Percentiles rank a stretch among this genome's conserved stretches.
These are phyloP conservation scores for Metarhizium humberi DNA, from an alignment of 2,329 filamentous ascomycete species.

Conservation along the genomic window DNA sequence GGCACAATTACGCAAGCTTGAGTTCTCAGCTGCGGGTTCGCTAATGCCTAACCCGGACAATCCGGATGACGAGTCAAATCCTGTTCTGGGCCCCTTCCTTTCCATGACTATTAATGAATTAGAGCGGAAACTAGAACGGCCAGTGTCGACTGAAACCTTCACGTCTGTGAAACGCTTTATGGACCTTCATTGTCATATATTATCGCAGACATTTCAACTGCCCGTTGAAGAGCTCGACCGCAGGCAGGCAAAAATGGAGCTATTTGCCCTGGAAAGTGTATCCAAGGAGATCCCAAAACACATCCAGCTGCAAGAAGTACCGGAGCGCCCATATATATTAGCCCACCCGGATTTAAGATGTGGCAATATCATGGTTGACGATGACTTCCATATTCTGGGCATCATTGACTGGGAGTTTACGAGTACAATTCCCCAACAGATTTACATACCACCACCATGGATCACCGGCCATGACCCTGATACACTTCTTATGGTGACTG, in stretches of 20 bases:
- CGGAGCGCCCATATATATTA: slow-evolving; percentile 7
- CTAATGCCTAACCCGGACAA: too few relatives aligned
- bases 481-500: background rate
- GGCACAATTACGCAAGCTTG: too few relatives aligned
- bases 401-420: slow-evolving; percentile 6
- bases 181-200: too few relatives aligned
- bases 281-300: background rate
- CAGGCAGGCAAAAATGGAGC: slow-evolving; percentile 7
- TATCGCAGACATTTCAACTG: background rate
- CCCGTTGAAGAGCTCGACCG: slow-evolving; percentile 2
- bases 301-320: background rate
- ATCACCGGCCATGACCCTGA: slow-evolving; percentile 6
- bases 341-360: slow-evolving; percentile 10
- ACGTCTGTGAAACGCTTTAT: too few relatives aligned
- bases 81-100: too few relatives aligned
- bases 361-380: slow-evolving; percentile 15
- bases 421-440: slow-evolving; percentile 7
- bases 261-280: slow-evolving; percentile 8
- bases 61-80: too few relatives aligned
- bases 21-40: too few relatives aligned
- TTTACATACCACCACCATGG: slow-evolving; percentile 12
- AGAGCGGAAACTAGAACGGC: too few relatives aligned
- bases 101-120: too few relatives aligned
- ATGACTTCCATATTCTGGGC: slow-evolving; percentile 11
- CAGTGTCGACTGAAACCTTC: too few relatives aligned